Evolutionary conservation across 306 rosid genomes (phyloP), one percentile per base, ranked within the genome.

Genomic region (Citrullus colocynthis): DNA sequence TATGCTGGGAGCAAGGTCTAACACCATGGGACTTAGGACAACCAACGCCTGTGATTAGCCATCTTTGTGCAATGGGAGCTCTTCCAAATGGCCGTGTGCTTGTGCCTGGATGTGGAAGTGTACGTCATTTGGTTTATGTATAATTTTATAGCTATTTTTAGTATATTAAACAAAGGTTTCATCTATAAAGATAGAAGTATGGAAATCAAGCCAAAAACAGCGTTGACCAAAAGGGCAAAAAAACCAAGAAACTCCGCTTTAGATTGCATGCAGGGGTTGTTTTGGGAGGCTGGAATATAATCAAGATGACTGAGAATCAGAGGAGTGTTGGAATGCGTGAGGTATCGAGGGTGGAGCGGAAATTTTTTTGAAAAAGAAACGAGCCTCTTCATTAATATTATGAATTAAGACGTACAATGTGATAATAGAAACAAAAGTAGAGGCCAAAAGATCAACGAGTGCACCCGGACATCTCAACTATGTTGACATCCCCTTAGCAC

Each of bases 11-110:
- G 83, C 63, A 85, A 80, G 83, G 83, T 6, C 41, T 85, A 81
- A 83, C 79, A 39, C 88, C 88, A 34, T 85, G 88, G 86, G 86
- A 83, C 76, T 57, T 83, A 55, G 83, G 88, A 76, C 72, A n/a
- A 48, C 77, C 81, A 39, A 83, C 86, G 1, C 86, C 88, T 37
- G 32, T 78, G 21, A 37, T 85, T 67, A 13, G 64, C n/a, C 83
- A 83, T 80, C 88, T 85, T 58, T 83, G 79, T 61, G 72, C 48
- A 20, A 61, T 54, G 2, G 83, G 78, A 52, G 78, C 54, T 37
- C 88, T 85, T 60, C 88, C 88, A 24, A 74, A 36, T 17, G 88
- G 88, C 41, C 76, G 83, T 62, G 86, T 82, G 18, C 78, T 85
- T 44, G 65, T 85, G 16, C 83, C 88, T 54, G 86, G 88, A 7